Base-by-base conservation (phyloP, 2,329 filamentous ascomycete species). In the Sclerotinia glacialis region DNA sequence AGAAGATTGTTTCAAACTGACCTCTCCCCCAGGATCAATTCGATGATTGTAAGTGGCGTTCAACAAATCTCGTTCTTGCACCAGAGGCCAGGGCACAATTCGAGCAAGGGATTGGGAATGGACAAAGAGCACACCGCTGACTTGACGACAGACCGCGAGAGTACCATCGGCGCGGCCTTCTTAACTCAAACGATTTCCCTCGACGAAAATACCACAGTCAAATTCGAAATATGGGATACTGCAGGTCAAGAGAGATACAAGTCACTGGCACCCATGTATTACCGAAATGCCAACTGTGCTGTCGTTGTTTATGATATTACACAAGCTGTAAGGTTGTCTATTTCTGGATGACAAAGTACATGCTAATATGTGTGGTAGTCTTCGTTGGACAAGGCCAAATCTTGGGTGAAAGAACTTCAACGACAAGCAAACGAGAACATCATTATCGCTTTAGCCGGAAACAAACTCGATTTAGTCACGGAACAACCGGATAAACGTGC, bases 171-270 rank as follows among this genome's bases (percentile, higher is more conserved):
- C 80, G 95, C 96, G 74, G 96, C 96, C 73, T 99, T 99, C 85
- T 86, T 99, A 73, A 99, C 95, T 76, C 95, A 99, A 81, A 99
- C 95, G 73, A 97, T 99, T 79, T 94, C 94, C 67, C 90, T 99
- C 80, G 94, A 98, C 79, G 95, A 98, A 78, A 95, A 88, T 80
- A 98, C 95, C 68, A 99, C 95, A 66, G 94, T 99, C 80, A 99
- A 99, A 84, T 99, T 99, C 77, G 95, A 99, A 81, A 99, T 99
- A 78, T 99, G 95, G 93, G 93, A 97, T 80, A 99, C 95, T 12
- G 95, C 95, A 70, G 95, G 95, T 71, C 95, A 99, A 82, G 95
- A 99, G 81, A 88, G 96, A 77, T 99, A 98, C 86, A 98, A 98
- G 85, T 98, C 95, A 16, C 85, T 99, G 72, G 95, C 95, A 44